Conservation (phyloP, 2,329 filamentous ascomycete species). For the Talaromyces islandicus region DNA sequence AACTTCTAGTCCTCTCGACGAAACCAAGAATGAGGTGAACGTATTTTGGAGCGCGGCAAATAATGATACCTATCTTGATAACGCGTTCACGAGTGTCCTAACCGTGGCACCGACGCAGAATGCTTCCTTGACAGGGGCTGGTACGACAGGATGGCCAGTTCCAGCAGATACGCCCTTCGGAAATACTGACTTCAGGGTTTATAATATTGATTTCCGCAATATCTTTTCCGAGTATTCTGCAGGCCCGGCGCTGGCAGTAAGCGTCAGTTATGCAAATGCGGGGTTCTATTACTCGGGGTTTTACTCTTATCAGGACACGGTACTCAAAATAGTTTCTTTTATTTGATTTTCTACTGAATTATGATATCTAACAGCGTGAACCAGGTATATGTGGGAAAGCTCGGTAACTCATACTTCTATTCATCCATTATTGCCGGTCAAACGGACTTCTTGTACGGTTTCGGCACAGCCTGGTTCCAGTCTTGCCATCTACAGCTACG, state of each 20-base stretch:
- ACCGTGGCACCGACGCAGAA: constrained; percentile 60
- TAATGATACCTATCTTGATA: constrained; percentile 48
- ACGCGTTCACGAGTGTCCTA: constrained; percentile 56
- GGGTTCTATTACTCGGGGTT: constrained; percentile 63
- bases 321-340: constrained; percentile 7
- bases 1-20: constrained; percentile 43
- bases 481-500: constrained; percentile 51
- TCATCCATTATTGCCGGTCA: constrained; percentile 56
- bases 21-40: constrained; percentile 47
- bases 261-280: constrained; percentile 57
- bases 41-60: constrained; percentile 55
- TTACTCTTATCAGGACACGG: constrained; percentile 64
- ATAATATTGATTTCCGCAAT: constrained; percentile 63
- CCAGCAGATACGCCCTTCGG: constrained; percentile 58
- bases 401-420: constrained; percentile 61
- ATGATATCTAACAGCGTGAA: not conserved
- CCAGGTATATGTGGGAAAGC: constrained; percentile 57
- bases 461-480: constrained; percentile 59
- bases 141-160: constrained; percentile 57
- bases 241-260: constrained; percentile 56
- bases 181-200: constrained; percentile 57
- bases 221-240: constrained; percentile 47
- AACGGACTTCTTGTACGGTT: constrained; percentile 65
- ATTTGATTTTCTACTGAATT: not conserved
- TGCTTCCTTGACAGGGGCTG: constrained; percentile 55